These are phyloP conservation scores for Parmales sp. DNA, from an alignment of 108 stramenopile species.

Conservation along the genomic window DNA sequence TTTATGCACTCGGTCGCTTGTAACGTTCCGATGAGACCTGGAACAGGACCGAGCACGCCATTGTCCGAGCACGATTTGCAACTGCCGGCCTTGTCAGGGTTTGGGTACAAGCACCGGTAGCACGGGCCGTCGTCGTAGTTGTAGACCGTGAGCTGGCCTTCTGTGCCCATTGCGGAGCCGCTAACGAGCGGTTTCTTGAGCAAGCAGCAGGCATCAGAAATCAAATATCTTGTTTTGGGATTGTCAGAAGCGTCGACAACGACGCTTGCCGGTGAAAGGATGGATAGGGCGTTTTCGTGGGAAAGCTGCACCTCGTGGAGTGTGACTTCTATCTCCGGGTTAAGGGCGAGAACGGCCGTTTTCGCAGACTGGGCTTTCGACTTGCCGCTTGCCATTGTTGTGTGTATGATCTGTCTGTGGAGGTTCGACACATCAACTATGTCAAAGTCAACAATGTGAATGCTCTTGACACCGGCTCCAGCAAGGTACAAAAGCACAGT, in stretches of 20 bases:
- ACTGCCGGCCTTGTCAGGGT: conserved; percentile 44
- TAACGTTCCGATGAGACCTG: conserved; percentile 82
- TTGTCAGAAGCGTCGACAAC: conserved; percentile 94
- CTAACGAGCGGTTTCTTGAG: conserved; percentile 58
- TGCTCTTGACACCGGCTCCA: conserved; percentile 56
- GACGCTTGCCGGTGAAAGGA: conserved; percentile 53
- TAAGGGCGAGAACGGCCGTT: conserved; percentile 63
- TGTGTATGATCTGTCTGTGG: conserved; percentile 91
- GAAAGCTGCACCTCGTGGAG: conserved; percentile 34
- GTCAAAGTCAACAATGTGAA: conserved; percentile 89
- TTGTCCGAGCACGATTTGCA: conserved; percentile 68
- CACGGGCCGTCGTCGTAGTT: conserved; percentile 50
- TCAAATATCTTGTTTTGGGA: conserved; percentile 83
- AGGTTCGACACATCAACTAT: conserved; percentile 84
- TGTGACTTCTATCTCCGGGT: conserved; percentile 49
- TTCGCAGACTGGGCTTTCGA: conserved; percentile 51
- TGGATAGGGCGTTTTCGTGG: conserved; percentile 45
- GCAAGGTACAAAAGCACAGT: conserved; percentile 69
- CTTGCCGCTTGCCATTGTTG: conserved; percentile 28
- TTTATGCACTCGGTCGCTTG: conserved; percentile 85
- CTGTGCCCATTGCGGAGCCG: conserved; percentile 76
- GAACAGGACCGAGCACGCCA: conserved; percentile 76
- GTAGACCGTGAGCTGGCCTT: conserved; percentile 76
- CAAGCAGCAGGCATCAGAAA: conserved; percentile 90
- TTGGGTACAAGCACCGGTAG: conserved; percentile 80